Evolutionary conservation across 140 eudicot species (phyloP).

Genomic region (Ambrosia hybrid): DNA sequence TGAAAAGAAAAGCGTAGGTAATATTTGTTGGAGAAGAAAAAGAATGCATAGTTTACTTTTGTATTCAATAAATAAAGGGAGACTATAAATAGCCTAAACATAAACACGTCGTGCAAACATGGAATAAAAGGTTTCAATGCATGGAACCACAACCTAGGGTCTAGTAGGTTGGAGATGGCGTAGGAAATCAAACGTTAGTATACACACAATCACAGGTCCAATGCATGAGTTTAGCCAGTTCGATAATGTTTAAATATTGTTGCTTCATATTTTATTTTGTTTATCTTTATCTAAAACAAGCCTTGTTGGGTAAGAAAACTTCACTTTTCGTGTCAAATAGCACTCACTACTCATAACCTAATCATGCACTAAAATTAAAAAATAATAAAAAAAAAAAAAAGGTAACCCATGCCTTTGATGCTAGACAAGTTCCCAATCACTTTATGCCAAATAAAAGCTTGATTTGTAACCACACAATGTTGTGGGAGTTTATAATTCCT

Average conservation of each 20-base stretch:
- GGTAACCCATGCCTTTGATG: slow-evolving; percentile 25
- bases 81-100: too few species aligned
- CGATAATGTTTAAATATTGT: background rate
- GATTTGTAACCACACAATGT: slow-evolving; percentile 30
- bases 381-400: background rate
- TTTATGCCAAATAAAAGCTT: slow-evolving; percentile 24
- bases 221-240: background rate
- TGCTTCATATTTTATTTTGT: too few species aligned
- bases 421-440: slow-evolving; percentile 23
- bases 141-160: too few species aligned
- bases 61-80: too few species aligned
- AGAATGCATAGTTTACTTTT: too few species aligned
- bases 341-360: slow-evolving; percentile 25
- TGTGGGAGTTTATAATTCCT: slow-evolving; percentile 19
- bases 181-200: too few species aligned
- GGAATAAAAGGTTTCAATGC: too few species aligned
- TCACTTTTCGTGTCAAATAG: slow-evolving; percentile 21
- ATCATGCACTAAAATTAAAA: slow-evolving; percentile 21
- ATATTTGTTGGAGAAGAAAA: too few species aligned
- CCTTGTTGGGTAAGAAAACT: slow-evolving; percentile 33
- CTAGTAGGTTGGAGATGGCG: too few species aligned
- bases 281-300: slow-evolving; percentile 1
- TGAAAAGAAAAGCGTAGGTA: too few species aligned
- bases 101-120: too few species aligned
- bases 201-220: background rate